phyloP scores from a whole-genome alignment of 2,329 filamentous ascomycete genomes.

The Fusarium heterosporum region DNA sequence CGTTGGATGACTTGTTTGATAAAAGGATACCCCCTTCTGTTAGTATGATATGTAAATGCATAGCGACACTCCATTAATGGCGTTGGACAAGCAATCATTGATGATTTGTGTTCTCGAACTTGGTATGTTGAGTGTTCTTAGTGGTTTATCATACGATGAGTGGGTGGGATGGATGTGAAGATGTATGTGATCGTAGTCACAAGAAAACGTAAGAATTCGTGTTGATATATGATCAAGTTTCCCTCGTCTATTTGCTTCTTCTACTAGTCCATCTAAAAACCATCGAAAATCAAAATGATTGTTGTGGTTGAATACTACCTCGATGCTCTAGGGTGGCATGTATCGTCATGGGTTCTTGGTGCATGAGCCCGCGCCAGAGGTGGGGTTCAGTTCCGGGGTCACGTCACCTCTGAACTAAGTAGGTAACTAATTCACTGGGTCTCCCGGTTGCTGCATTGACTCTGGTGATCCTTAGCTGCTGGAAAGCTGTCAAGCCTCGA shows the following conservation, averaged over 20 bases:
- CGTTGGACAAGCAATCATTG: slow-evolving; percentile 36
- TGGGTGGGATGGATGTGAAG: no score
- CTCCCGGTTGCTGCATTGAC: slow-evolving; percentile 37
- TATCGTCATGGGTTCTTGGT: slow-evolving; percentile 18
- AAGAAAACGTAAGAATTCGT: no score
- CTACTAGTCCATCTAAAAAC: no score
- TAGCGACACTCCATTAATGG: slow-evolving; percentile 34
- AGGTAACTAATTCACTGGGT: slow-evolving; percentile 5
- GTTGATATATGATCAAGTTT: no score
- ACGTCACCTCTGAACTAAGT: slow-evolving; percentile 33
- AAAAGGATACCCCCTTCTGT: slow-evolving; percentile 46
- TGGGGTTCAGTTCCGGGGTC: slow-evolving; percentile 17
- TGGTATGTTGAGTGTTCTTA: neutral
- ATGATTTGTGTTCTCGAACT: slow-evolving; percentile 3
- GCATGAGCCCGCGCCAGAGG: slow-evolving; percentile 5
- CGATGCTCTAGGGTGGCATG: slow-evolving; percentile 2
- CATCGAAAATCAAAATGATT: no score
- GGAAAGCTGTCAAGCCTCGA: slow-evolving; percentile 8
- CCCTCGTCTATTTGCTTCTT: no score
- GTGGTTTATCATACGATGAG: no score
- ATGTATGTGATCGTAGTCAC: no score
- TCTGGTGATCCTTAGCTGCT: slow-evolving; percentile 21
- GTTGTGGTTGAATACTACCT: no score
- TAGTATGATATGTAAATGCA: slow-evolving; percentile 32
- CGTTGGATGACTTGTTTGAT: slow-evolving; percentile 39